These are phyloP conservation scores for Rhizophora apiculata DNA, from an alignment of 345 rosid genomes.

Conservation along the genomic window DNA sequence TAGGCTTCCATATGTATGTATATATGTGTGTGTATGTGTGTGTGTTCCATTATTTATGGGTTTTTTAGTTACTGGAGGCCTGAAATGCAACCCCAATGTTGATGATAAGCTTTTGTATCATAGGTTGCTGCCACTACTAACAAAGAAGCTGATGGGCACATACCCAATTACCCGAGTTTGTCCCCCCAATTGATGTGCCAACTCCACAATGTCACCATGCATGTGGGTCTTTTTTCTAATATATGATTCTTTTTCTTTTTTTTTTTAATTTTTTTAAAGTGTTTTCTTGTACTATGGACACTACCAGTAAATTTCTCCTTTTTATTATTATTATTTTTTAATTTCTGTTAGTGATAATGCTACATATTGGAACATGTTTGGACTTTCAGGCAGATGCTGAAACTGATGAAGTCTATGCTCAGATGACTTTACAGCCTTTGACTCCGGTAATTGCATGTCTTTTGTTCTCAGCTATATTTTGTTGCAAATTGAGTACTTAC, in stretches of 20 bases:
- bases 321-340: not conserved
- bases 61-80: not conserved
- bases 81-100: too few species aligned
- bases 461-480: not conserved
- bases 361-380: not conserved
- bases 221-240: conserved; percentile 13
- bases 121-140: conserved; percentile 34
- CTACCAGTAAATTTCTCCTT: not conserved
- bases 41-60: not conserved
- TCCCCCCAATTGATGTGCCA: conserved; percentile 33
- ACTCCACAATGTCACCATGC: conserved; percentile 33
- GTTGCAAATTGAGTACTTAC: too few species aligned
- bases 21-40: too few species aligned
- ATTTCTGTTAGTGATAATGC: not conserved
- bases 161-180: conserved; percentile 35
- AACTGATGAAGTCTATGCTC: conserved; percentile 35
- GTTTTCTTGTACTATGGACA: not conserved
- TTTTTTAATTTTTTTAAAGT: not conserved
- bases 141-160: conserved; percentile 30
- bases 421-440: conserved; percentile 33
- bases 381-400: conserved; percentile 29
- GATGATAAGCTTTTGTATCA: not conserved
- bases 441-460: conserved; percentile 13
- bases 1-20: too few species aligned
- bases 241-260: not conserved